Conservation (phyloP, 108 stramenopile species). For the Stephanodiscus triporus region DNA sequence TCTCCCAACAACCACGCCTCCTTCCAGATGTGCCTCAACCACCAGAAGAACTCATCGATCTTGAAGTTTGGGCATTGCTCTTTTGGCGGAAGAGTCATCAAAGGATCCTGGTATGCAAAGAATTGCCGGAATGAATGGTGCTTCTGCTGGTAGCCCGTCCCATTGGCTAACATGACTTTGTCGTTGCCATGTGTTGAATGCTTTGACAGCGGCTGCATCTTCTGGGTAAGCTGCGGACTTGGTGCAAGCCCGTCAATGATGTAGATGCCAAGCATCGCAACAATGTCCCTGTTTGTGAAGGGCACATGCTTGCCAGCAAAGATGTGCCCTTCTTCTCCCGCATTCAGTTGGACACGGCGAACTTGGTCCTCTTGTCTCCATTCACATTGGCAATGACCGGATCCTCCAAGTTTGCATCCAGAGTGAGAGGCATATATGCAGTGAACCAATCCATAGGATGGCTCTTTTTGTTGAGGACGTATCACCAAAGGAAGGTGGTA, state of each 20-base stretch:
- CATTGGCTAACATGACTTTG: background rate
- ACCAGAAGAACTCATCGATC: conserved; percentile 12
- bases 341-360: conserved; percentile 18
- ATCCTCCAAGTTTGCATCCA: conserved; percentile 6
- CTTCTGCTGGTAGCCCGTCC: conserved; percentile 6
- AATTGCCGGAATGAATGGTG: conserved; percentile 12
- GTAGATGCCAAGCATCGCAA: conserved; percentile 13
- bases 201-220: conserved; percentile 13
- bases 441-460: conserved; percentile 24
- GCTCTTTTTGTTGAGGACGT: conserved; percentile 12
- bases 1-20: conserved; percentile 7
- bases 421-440: conserved; percentile 18
- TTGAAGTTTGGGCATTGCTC: conserved; percentile 21
- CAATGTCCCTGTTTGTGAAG: background rate
- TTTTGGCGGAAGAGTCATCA: conserved; percentile 20
- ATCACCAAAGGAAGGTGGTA: conserved; percentile 5
- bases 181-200: conserved; percentile 8
- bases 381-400: background rate
- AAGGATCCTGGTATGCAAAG: conserved; percentile 19
- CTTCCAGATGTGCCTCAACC: background rate
- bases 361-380: conserved; percentile 3
- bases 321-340: conserved; percentile 15
- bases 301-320: background rate
- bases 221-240: background rate
- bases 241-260: conserved; percentile 17